phyloP scores from a whole-genome alignment of 192 early-diverging fungal genomes.

The Rhizophagus clarus region DNA sequence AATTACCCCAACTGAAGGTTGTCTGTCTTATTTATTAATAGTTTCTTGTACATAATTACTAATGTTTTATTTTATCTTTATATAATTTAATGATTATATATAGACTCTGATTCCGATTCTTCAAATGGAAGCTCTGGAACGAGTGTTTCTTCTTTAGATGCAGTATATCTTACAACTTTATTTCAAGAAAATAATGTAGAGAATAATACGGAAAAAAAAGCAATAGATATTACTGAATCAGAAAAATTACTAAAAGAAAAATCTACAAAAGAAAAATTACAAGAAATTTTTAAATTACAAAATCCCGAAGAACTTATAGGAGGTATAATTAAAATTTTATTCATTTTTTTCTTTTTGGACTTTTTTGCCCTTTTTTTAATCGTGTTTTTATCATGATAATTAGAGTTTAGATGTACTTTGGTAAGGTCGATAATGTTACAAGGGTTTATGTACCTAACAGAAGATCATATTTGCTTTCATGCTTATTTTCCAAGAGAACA shows the following conservation, averaged over 20 bases:
- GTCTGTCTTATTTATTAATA: too few species aligned
- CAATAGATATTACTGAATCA: background rate
- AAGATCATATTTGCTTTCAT: constrained; percentile 68
- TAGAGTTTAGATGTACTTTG: constrained; percentile 70
- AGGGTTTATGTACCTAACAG: constrained; percentile 65
- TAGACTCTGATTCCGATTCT: constrained; percentile 1
- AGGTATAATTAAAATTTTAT: constrained; percentile 19
- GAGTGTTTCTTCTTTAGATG: background rate
- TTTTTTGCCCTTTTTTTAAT: constrained; percentile 2
- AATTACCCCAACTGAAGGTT: background rate
- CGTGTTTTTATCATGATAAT: background rate
- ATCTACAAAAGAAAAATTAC: constrained; percentile 31
- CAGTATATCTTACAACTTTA: background rate
- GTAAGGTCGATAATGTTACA: constrained; percentile 63
- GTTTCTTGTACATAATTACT: too few species aligned
- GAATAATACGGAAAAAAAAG: too few species aligned
- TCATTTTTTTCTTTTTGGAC: background rate
- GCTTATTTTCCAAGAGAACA: constrained; percentile 55
- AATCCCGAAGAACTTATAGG: constrained; percentile 30
- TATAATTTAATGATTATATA: background rate
- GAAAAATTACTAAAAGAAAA: constrained; percentile 21
- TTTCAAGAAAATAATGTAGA: background rate
- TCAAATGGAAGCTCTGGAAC: background rate
- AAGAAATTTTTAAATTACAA: constrained; percentile 34
- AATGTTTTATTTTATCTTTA: background rate